Evolutionary conservation across 2,329 filamentous ascomycete species (phyloP).

Genomic region (Rhynchosporium secalis): DNA sequence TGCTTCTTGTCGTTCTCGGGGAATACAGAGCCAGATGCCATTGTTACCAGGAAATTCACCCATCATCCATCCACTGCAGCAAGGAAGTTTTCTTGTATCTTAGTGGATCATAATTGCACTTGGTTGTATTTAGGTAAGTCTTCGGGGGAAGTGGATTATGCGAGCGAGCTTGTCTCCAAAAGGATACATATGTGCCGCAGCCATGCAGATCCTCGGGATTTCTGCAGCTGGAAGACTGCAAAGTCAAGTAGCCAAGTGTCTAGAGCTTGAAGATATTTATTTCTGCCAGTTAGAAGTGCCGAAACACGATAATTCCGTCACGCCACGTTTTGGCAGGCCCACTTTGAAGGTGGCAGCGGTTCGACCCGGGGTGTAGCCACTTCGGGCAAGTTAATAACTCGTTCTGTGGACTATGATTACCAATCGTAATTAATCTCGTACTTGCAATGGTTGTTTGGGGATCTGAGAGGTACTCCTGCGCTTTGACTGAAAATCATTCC

Average conservation of each 20-base stretch:
- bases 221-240: background rate
- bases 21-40: background rate
- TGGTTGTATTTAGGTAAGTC: background rate
- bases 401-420: background rate
- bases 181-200: background rate
- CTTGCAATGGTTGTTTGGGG: background rate
- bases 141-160: background rate
- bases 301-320: background rate
- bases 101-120: conserved; percentile 1
- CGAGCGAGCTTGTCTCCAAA: background rate
- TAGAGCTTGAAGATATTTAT: background rate
- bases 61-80: background rate
- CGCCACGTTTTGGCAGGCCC: conserved; percentile 7
- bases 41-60: background rate
- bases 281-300: background rate
- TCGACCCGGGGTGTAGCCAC: background rate
- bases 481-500: background rate
- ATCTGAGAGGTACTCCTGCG: background rate
- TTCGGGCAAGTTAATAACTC: background rate
- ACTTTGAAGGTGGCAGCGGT: conserved; percentile 1
- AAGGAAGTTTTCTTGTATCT: background rate
- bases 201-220: background rate
- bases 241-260: background rate
- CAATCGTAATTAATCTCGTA: background rate
- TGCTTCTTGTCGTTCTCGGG: background rate